Base-by-base conservation (phyloP, 1,284 basidiomycete genomes). In the Papiliotrema laurentii region DNA sequence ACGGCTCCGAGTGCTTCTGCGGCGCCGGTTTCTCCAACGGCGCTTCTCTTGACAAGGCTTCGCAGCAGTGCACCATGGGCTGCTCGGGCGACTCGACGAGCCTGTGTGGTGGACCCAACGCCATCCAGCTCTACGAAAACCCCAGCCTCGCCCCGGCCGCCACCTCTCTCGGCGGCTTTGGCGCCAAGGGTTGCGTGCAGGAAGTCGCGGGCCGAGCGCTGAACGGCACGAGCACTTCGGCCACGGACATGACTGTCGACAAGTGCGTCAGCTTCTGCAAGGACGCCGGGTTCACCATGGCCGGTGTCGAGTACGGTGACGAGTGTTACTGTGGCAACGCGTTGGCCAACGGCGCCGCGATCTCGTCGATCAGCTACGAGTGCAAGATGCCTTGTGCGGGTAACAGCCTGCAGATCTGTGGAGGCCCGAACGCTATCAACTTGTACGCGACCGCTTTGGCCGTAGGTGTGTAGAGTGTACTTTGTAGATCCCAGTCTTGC, bases 251-350 rank as follows among this genome's bases (percentile, higher is more conserved):
- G 56, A 59, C 64, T 28, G 49, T 59, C 39, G 60, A 62, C 47
- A 49, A 37, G 2, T 66, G 64, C 36, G 49, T 56, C 27, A 24
- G 24, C 42, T 49, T 42, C 21, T 45, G 47, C 24, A 38, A 21
- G 14, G 19, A 18, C 21, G 25, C 33, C 22, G 48, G 50, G 14
- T 46, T 31, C 50, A 28, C 28, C 19, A 37, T 42, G 22, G 46
- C 45, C 33, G 34, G 50, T 40, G 21, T 46, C 21, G 59, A 64
- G 50, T 60, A 60, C 49, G 51, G 42, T 28, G 19, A 43, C 9
- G 59, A 62, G 35, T 67, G 64, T 47, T 67, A 58, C 55, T 67
- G 63, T 39, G 53, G 50, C 18, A 51, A 49, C 27, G 28, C 28
- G 2, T 44, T 47, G 24, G 45, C 42, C n/a, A 39, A 40, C 34